phyloP scores from a whole-genome alignment of 805 yeast genomes.

The Kodamaea restingae region DNA sequence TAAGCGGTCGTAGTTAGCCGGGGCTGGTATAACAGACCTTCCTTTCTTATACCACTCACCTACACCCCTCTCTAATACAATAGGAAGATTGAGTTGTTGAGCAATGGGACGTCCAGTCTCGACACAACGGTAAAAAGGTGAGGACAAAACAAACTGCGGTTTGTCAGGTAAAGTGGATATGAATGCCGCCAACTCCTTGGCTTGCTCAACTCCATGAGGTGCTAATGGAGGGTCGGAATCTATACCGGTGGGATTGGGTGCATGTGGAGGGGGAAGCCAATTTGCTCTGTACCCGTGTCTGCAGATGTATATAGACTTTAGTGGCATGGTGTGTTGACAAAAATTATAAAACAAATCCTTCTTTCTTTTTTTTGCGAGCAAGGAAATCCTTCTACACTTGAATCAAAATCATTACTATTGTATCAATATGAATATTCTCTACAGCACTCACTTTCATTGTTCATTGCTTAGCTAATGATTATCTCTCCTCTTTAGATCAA shows the following conservation, averaged over 20 bases:
- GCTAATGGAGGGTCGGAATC: conserved; percentile 88
- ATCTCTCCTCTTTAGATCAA: conserved; percentile 50
- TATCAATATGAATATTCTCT: not conserved
- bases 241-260: conserved; percentile 81
- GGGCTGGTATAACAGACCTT: conserved; percentile 63
- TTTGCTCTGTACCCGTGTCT: conserved; percentile 91
- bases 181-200: conserved; percentile 68
- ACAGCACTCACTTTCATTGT: not conserved
- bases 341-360: too few relatives aligned
- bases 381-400: too few relatives aligned
- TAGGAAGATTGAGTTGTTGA: conserved; percentile 49
- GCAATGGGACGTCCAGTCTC: conserved; percentile 78
- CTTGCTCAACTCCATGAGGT: conserved; percentile 83
- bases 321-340: conserved; percentile 21
- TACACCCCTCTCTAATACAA: conserved; percentile 73
- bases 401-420: not conserved
- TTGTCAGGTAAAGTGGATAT: conserved; percentile 46
- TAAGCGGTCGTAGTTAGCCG: conserved; percentile 52
- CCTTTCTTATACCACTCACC: conserved; percentile 90
- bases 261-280: conserved; percentile 73
- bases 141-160: conserved; percentile 68
- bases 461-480: conserved; percentile 1
- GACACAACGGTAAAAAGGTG: conserved; percentile 88
- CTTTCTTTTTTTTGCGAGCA: too few relatives aligned
- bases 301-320: conserved; percentile 63